Evolutionary conservation across 768 basidiomycete species (phyloP), one percentile per base, ranked within the genome.

Genomic region (Asterophora parasitica): DNA sequence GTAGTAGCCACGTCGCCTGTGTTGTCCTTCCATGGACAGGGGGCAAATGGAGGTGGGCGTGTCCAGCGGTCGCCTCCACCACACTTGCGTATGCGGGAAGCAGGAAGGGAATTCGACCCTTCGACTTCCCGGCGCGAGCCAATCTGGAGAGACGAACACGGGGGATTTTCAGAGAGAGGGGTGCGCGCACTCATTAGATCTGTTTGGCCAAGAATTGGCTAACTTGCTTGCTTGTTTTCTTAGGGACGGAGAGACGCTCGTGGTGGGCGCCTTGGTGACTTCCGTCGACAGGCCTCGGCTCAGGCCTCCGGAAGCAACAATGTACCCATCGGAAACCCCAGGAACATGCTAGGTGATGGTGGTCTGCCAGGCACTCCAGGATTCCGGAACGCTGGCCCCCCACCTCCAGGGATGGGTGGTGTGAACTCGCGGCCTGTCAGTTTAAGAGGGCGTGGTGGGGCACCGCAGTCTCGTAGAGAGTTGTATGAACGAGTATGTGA

Each of bases 291-390:
- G 40, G 42, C 52, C 15, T 35, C 52, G 5, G 48, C 48, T 20
- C 51, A 50, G 40, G 41, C 58, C 8, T 68, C 68, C 42, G 68
- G 68, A 2, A 63, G 68, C 0, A 72, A 74, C 46, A 68, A 60
- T 33, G 59, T 70, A n/a, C 71, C 71, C 0, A 68, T 72, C 15
- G 66, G 67, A 11, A 59, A 40, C 41, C 61, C 61, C 23, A 62
- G 64, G 43, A 44, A 49, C 31, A 52, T 44, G 4, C 27, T 37
- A 15, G 53, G 42, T 7, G 38, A 31, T 39, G 53, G 45, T 44
- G 42, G 48, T 12, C 42, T 50, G 23, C 39, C 57, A 26, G 53
- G 39, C 16, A 31, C 48, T 13, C 15, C 41, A 9, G 39, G 16
- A 4, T 42, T 44, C 13, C 49, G 50, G 26, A 40, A 40, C 15